Percentiles rank a stretch among this genome's conserved stretches.
phyloP scores from a whole-genome alignment of 305 asterid species.

The Solanum aculeatissimum region DNA sequence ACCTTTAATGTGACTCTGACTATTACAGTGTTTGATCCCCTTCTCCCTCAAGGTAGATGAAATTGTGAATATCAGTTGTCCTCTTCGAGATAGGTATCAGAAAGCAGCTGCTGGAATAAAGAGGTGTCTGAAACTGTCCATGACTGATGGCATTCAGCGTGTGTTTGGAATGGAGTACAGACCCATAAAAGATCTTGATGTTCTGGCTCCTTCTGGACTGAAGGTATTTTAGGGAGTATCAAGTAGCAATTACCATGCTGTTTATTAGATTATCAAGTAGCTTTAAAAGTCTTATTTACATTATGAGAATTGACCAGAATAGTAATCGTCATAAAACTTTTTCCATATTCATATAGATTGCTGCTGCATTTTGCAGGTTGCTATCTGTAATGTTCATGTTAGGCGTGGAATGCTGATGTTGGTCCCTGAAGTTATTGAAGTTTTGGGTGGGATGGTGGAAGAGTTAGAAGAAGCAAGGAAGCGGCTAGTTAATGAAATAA shows the following conservation, averaged over 20 bases:
- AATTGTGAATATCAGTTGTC: conserved; percentile 70
- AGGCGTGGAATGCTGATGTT: conserved; percentile 79
- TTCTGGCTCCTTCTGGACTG: conserved; percentile 64
- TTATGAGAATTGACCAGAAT: neutral
- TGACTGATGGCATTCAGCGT: conserved; percentile 90
- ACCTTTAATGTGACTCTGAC: neutral
- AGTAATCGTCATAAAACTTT: neutral
- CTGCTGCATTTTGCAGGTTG: conserved; percentile 38
- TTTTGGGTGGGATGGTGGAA: conserved; percentile 77
- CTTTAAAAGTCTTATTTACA: neutral
- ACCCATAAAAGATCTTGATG: conserved; percentile 67
- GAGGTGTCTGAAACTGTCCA: conserved; percentile 86
- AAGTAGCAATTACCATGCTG: neutral
- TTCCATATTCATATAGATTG: neutral
- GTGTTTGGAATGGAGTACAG: conserved; percentile 97
- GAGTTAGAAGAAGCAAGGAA: conserved; percentile 75
- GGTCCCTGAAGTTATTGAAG: conserved; percentile 83
- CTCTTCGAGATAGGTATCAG: conserved; percentile 74
- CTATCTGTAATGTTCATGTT: conserved; percentile 59
- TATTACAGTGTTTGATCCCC: neutral
- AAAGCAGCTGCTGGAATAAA: conserved; percentile 59
- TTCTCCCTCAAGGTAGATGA: conserved; percentile 66
- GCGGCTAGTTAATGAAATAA: conserved; percentile 71
- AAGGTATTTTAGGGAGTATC: conserved; percentile 36
- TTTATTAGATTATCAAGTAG: neutral